Evolutionary conservation across 169 alveolate species (phyloP), one percentile per base, ranked within the genome.

Genomic region (Plasmodium knowlesi): DNA sequence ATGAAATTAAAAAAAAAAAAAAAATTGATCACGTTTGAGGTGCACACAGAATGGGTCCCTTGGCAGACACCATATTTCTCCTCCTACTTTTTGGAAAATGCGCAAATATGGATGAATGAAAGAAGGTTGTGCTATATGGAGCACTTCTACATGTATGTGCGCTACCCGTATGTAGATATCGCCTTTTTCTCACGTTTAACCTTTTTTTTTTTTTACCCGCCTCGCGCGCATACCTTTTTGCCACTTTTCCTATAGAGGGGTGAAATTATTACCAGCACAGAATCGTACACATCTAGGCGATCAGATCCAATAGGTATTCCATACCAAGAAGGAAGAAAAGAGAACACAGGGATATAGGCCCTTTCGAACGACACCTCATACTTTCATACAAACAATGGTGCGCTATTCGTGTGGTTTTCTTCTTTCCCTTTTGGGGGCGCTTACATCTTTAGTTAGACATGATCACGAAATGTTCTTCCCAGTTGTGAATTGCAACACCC

Each of bases 401-500:
- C 30, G 72, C 67, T 86, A 57, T 53, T 41, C 46, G 73, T 72
- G 14, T 53, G 53, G 54, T 37, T 76, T 70, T n/a, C 73, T 73
- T 28, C 43, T 78, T n/a, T 39, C 80, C 43, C 30, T 86, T 19
- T 19, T 86, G 22, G 50, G 70, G 79, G 19, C 46, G 43, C 46
- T 74, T 41, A 53, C n/a, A 22, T 32, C 71, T 22, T 74, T 74
- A 53, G 70, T 86, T 32, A 34, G 34, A 25, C 10, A 86, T 32
- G 46, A 76, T 41, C 25, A 74, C 16, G 14, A 46, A 12, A 5
- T 53, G 28, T 50, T 54, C 43, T 22, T 72, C 22, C 73, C n/a
- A 30, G 16, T 73, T 50, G 86, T 39, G 12, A 86, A 74, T 14
- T 86, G 93, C 43, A 73, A 86, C 32, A 54, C 76, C 19, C 81